Evolutionary conservation across 2,329 filamentous ascomycete genomes (phyloP), one percentile per base, ranked within the genome.

Genomic region (Hypoxylon sp.): DNA sequence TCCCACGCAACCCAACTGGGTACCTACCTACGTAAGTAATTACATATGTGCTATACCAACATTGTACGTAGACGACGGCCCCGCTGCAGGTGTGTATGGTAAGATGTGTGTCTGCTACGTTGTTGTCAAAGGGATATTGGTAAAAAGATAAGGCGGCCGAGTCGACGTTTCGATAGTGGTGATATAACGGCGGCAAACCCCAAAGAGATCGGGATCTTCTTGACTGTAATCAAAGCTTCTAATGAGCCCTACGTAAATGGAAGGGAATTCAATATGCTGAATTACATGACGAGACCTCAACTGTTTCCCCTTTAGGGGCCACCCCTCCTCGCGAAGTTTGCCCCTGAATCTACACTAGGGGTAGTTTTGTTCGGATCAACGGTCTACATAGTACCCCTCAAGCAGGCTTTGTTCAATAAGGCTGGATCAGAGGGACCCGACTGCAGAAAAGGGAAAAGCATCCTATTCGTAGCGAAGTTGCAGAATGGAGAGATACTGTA

Each of bases 281-380:
- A 54, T 61, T 54, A 54, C 24, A 42, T 49, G 38, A 54, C 46
- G 48, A 50, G 38, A 49, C 45, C 33, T 61, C 45, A 50, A 44
- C 14, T 48, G 48, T 55, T 54, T 67, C 44, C 56, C 42, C 11
- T 32, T 42, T 65, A 61, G 32, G 61, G 56, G 51, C 46, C 51
- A 52, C 49, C 58, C 54, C 57, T 56, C 58, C 55, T 28, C 58
- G 30, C 52, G 36, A 54, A 61, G 32, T 20, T 42, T 59, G 32
- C 67, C 67, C 67, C 61, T 64, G 64, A 62, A 62, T 53, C 58
- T 24, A n/a, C n/a, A n/a, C n/a, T n/a, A 58, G 44, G 60, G 49
- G 51, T 33, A 53, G 50, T 50, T 59, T 42, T 22, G n/a, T n/a
- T 61, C 53, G 48, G 48, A 61, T 44, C 24, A 50, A 56, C 28